Conservation (phyloP, 164 flowering plant species). For the Aristolochia californica region DNA sequence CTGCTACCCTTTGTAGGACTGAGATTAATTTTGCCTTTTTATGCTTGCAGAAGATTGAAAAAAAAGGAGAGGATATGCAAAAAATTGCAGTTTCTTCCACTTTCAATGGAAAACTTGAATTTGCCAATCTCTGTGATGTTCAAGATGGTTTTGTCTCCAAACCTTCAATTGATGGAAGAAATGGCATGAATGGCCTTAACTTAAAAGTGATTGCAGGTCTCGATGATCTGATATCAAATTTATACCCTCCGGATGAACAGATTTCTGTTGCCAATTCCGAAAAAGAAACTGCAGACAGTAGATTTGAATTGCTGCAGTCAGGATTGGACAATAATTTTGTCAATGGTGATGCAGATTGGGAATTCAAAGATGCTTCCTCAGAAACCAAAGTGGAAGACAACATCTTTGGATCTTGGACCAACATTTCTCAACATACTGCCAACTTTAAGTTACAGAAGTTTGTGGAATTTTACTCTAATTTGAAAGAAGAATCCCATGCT, state of each 20-base stretch:
- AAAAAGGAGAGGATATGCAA: slow-evolving; percentile 10
- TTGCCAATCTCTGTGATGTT: slow-evolving; percentile 17
- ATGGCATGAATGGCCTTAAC: slow-evolving; percentile 13
- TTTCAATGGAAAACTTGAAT: slow-evolving; percentile 30
- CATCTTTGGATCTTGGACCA: background rate
- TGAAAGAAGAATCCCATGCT: slow-evolving; percentile 39
- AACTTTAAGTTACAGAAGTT: slow-evolving; percentile 20
- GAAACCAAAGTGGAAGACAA: slow-evolving; percentile 15
- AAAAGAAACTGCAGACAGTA: slow-evolving; percentile 10
- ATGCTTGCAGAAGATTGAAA: slow-evolving; percentile 3
- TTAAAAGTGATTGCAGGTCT: background rate
- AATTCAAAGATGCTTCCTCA: slow-evolving; percentile 28
- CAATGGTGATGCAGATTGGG: slow-evolving; percentile 17
- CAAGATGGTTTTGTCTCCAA: slow-evolving; percentile 18
- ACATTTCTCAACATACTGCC: slow-evolving; percentile 10
- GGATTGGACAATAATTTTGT: slow-evolving; percentile 8
- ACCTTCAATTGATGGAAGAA: slow-evolving; percentile 10
- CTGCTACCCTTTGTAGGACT: too few species aligned
- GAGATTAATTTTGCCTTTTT: too few species aligned
- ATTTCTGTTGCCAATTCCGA: slow-evolving; percentile 16
- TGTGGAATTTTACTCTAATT: slow-evolving; percentile 41
- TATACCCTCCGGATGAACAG: slow-evolving; percentile 23
- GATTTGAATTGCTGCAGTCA: slow-evolving; percentile 14
- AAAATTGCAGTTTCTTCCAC: slow-evolving; percentile 33
- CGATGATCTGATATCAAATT: slow-evolving; percentile 31